Evolutionary conservation across 192 early-diverging fungal species (phyloP), one percentile per base, ranked within the genome.

Genomic region (Kappamyces sp.): DNA sequence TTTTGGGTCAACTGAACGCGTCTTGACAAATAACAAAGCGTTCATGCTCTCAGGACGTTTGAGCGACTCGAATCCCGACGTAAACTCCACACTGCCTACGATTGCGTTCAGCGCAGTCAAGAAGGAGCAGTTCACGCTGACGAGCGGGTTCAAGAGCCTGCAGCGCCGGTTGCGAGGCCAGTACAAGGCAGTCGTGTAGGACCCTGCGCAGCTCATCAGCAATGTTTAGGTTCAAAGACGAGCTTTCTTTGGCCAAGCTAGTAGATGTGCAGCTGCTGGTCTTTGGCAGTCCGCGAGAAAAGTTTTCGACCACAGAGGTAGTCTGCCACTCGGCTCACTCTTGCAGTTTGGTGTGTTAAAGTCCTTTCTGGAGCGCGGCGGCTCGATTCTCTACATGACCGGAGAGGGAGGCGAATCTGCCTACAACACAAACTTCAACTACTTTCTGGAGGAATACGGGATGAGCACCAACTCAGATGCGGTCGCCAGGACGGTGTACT

Each of bases 361-460:
- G 63, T 40, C 60, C 2, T 84, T 68, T 51, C 45, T 84, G 36
- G 80, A 84, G n/a, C 54, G 63, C 6, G 82, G 80, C 40, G 80
- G 82, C 4, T 83, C 82, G 1, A 84, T 84, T 42, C 52, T 84
- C 34, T 84, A 83, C 47, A 62, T 84, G 6, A 62, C 78, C 1
- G 69, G 72, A n/a, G 82, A 84, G 60, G 82, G 80, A 39, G 82
- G 82, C 5, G 82, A 84, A 57, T 63, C 77, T 11, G 49, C 69
- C 14, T 69, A 40, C 39, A 72, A 73, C 39, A 84, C 80, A 2
- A 84, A 84, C 57, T 84, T 84, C 66, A 84, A 84, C 57, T 84
- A 84, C 66, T 62, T 84, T 6, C 60, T 84, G 29, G 82, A 84
- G 59, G 82, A 84, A 50, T 80, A 75, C 43, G 82, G 82, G 9